Percentiles rank a stretch among this genome's conserved stretches.
Evolutionary conservation across 2,329 filamentous ascomycete species (phyloP).

Genomic region (Trichoderma oligosporum): DNA sequence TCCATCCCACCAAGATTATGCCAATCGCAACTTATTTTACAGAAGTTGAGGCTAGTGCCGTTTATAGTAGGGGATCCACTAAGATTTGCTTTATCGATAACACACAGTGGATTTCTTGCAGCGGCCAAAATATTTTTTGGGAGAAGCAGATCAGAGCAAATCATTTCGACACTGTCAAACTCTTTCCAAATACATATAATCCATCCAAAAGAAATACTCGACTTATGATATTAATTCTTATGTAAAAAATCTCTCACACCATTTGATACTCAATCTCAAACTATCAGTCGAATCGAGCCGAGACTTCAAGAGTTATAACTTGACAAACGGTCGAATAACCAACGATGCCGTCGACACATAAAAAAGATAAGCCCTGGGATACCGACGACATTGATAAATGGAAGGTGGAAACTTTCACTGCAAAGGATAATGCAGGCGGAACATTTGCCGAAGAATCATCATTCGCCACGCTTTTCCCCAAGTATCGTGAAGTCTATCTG

Average conservation of each 20-base stretch:
- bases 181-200: not conserved
- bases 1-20: not conserved
- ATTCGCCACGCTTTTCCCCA: constrained; percentile 84
- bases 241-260: too few species aligned
- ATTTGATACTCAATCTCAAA: too few species aligned
- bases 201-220: not conserved
- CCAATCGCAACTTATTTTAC: too few species aligned
- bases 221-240: too few species aligned
- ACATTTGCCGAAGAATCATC: constrained; percentile 90
- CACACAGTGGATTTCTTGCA: constrained; percentile 22
- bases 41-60: constrained; percentile 21
- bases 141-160: constrained; percentile 15
- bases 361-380: constrained; percentile 90
- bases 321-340: constrained; percentile 3
- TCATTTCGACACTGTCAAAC: not conserved
- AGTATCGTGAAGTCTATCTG: constrained; percentile 92
- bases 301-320: not conserved
- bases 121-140: constrained; percentile 29
- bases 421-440: constrained; percentile 79
- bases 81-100: constrained; percentile 13
- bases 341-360: constrained; percentile 82
- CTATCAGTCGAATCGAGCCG: not conserved
- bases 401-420: constrained; percentile 84
- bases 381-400: constrained; percentile 97
- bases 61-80: constrained; percentile 8